phyloP scores from a whole-genome alignment of 768 basidiomycete species.

The Tubosaeta brunneosetosa region DNA sequence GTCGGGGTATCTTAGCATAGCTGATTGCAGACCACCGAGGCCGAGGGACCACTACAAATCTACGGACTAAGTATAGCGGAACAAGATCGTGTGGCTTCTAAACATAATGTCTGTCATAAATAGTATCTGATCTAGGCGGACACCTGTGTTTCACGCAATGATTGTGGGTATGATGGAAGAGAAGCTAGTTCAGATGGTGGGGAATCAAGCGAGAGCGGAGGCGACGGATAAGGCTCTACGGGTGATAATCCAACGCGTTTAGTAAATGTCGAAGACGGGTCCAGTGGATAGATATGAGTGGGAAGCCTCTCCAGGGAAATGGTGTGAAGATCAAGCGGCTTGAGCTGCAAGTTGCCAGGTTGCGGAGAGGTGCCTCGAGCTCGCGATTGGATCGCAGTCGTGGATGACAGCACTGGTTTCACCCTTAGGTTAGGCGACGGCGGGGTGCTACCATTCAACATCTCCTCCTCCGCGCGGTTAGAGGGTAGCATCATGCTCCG shows the following conservation, averaged over 20 bases:
- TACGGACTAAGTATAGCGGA: background rate
- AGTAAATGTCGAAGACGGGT: conserved; percentile 15
- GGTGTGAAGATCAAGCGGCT: background rate
- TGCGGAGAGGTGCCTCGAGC: conserved; percentile 7
- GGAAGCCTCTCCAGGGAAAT: conserved; percentile 17
- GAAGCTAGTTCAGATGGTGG: conserved; percentile 12
- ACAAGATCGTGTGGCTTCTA: conserved; percentile 3
- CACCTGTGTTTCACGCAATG: conserved; percentile 13
- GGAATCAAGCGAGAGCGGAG: conserved; percentile 35
- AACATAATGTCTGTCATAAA: conserved; percentile 17
- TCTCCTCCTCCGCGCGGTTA: conserved; percentile 54
- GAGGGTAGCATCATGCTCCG: conserved; percentile 65
- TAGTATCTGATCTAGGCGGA: conserved; percentile 12
- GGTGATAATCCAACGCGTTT: conserved; percentile 28
- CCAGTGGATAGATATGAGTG: conserved; percentile 15
- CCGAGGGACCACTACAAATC: too few relatives aligned
- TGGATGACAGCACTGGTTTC: conserved; percentile 11
- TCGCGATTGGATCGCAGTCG: conserved; percentile 25
- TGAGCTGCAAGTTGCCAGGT: conserved; percentile 1
- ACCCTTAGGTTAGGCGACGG: conserved; percentile 8
- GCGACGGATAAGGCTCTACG: conserved; percentile 47
- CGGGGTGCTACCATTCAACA: conserved; percentile 42
- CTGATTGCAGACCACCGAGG: background rate
- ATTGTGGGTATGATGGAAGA: conserved; percentile 13
- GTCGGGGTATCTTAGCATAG: background rate